Evolutionary conservation across 192 early-diverging fungal genomes (phyloP).

Genomic region (Coemansia sp.): DNA sequence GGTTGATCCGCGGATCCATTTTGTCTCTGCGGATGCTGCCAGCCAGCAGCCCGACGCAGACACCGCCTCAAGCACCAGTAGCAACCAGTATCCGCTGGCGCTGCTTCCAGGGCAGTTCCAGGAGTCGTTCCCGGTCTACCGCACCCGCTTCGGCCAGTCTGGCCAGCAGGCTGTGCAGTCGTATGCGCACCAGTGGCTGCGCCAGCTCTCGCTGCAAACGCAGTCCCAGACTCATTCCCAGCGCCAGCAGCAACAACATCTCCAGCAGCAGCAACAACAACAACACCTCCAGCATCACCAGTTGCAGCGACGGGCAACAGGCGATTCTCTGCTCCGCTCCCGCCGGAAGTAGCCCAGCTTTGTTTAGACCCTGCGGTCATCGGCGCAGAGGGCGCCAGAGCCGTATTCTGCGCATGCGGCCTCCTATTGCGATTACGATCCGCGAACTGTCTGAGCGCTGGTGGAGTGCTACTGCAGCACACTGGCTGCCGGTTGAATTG

Average conservation of each 20-base stretch:
- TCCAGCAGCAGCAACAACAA: background rate
- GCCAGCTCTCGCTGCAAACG: slow-evolving; percentile 23
- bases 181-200: slow-evolving; percentile 39
- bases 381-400: background rate
- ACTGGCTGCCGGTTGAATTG: background rate
- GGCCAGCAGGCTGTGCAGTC: slow-evolving; percentile 31
- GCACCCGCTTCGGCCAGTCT: slow-evolving; percentile 41
- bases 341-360: background rate
- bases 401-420: background rate
- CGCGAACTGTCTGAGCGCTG: background rate
- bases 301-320: background rate
- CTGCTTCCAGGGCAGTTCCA: slow-evolving; percentile 53
- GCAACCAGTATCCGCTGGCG: slow-evolving; percentile 38
- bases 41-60: slow-evolving; percentile 2
- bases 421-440: background rate
- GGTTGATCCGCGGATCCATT: slow-evolving; percentile 26
- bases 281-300: background rate
- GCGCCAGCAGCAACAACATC: slow-evolving; percentile 20
- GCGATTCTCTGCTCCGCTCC: background rate
- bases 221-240: slow-evolving; percentile 12
- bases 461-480: background rate
- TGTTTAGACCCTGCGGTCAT: background rate
- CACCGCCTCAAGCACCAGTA: background rate
- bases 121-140: slow-evolving; percentile 37
- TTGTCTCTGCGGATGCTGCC: background rate